Evolutionary conservation across 176 grass and related monocot species (phyloP), one percentile per base, ranked within the genome.

Genomic region (Rhynchospora breviuscula): DNA sequence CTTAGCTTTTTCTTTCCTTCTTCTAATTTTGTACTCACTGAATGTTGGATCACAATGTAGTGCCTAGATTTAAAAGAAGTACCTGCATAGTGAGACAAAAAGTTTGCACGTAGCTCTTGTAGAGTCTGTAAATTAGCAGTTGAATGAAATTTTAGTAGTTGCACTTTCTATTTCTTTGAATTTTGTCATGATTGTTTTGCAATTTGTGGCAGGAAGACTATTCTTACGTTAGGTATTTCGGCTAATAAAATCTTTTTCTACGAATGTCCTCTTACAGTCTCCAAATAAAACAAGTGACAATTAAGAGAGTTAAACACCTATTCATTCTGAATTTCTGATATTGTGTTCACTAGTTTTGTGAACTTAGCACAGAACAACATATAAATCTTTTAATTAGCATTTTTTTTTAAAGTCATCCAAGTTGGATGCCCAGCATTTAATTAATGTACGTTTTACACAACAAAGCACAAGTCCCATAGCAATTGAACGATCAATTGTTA

Each of bases 41-140:
- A 82, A 66, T 35, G 18, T 67, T 81, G 9, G n/a, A 14, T 47
- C 26, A 64, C 56, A 31, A 17, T 63, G 35, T 82, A 68, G 80
- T 47, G 8, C 25, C 23, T 67, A 82, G 80, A 52, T 82, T 19
- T 47, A 81, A 45, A 80, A 40, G 35, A 51, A 54, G 26, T 52
- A 67, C 18, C 59, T 43, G 25, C 59, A 2, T 67, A 82, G 78
- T 31, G 33, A 62, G 33, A 52, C 21, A 53, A 54, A 74, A 26
- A 80, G 78, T 23, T 63, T 63, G 79, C 3, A 81, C 14, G n/a
- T 81, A 81, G 58, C 18, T 81, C 43, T 67, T 82, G 61, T 63
- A 52, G 23, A 76, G 44, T 53, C 3, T 82, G 61, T 82, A 82
- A 19, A 82, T 82, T 17, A 53, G 63, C 7, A 63, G 57, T 77